These are phyloP conservation scores for Chlamydomonas incerta DNA, from an alignment of 139 green algal genomes.

Conservation along the genomic window DNA sequence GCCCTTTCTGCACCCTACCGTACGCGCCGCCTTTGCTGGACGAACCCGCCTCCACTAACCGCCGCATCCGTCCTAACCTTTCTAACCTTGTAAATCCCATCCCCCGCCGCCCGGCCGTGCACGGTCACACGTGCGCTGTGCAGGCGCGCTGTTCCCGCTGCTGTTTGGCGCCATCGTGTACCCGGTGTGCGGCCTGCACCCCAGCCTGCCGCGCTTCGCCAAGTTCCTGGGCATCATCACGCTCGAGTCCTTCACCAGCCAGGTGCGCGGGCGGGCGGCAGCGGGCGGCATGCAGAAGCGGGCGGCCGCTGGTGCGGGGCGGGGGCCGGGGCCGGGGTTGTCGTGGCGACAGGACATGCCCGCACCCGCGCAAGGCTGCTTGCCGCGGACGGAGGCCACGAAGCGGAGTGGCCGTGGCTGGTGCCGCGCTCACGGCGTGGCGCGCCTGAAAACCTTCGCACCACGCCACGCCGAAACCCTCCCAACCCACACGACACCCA, in stretches of 20 bases:
- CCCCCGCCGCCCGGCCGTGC: neutral
- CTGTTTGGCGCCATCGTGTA: slow-evolving; percentile 89
- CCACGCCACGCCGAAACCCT: too few species aligned
- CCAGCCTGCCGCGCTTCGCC: slow-evolving; percentile 63
- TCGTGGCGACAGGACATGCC: too few species aligned
- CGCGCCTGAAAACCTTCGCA: too few species aligned
- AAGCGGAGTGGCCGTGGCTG: too few species aligned
- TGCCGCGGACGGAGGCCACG: too few species aligned
- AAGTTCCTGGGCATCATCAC: slow-evolving; percentile 87
- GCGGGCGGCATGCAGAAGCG: neutral
- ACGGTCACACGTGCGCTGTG: too few species aligned
- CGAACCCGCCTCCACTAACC: neutral
- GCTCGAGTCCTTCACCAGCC: slow-evolving; percentile 81
- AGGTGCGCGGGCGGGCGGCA: neutral
- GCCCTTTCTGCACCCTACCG: too few species aligned
- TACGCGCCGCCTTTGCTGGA: too few species aligned
- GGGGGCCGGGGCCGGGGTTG: neutral
- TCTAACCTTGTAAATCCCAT: too few species aligned
- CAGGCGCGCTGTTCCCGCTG: slow-evolving; percentile 82
- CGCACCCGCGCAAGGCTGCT: too few species aligned
- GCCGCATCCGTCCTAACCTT: neutral
- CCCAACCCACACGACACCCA: too few species aligned
- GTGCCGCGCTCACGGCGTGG: too few species aligned
- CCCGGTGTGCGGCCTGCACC: slow-evolving; percentile 84
- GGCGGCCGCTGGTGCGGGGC: neutral